These are phyloP conservation scores for Filobasidium floriforme DNA, from an alignment of 768 basidiomycete genomes.

Conservation along the genomic window DNA sequence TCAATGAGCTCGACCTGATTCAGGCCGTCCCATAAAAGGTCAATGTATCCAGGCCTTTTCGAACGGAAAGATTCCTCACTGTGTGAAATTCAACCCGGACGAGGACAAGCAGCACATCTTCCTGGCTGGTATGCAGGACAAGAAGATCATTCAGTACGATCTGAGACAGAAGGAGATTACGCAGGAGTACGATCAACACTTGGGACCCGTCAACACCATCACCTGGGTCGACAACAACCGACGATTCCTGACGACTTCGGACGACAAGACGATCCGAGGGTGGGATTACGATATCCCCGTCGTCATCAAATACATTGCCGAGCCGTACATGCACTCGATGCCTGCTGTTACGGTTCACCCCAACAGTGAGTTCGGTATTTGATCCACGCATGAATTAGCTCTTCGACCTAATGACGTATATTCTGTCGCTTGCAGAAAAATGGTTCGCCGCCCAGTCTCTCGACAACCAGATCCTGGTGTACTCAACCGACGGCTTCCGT, in stretches of 20 bases:
- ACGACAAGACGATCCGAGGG: constrained; percentile 96
- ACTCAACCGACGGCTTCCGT: constrained; percentile 95
- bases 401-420: neutral
- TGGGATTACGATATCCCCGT: constrained; percentile 99
- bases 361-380: constrained; percentile 59
- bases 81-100: constrained; percentile 90
- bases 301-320: constrained; percentile 98
- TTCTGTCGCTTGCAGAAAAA: constrained; percentile 55
- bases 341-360: constrained; percentile 94
- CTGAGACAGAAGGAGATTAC: constrained; percentile 89
- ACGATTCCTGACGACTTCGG: constrained; percentile 93
- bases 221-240: constrained; percentile 98
- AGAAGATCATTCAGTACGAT: constrained; percentile 99
- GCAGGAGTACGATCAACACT: constrained; percentile 97
- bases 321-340: constrained; percentile 99
- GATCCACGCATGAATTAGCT: neutral
- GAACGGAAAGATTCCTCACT: constrained; percentile 96
- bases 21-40: constrained; percentile 40
- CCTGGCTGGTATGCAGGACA: constrained; percentile 97
- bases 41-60: constrained; percentile 94
- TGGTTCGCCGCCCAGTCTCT: constrained; percentile 96
- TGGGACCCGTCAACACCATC: constrained; percentile 96
- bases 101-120: constrained; percentile 92
- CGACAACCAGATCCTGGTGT: constrained; percentile 96
- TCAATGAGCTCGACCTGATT: neutral